A percentile compares a stretch with the other conserved stretches of the same genome.
Evolutionary conservation across 225 moss, liverwort and hornwort species (phyloP).

Genomic region (Pleurozium schreberi): DNA sequence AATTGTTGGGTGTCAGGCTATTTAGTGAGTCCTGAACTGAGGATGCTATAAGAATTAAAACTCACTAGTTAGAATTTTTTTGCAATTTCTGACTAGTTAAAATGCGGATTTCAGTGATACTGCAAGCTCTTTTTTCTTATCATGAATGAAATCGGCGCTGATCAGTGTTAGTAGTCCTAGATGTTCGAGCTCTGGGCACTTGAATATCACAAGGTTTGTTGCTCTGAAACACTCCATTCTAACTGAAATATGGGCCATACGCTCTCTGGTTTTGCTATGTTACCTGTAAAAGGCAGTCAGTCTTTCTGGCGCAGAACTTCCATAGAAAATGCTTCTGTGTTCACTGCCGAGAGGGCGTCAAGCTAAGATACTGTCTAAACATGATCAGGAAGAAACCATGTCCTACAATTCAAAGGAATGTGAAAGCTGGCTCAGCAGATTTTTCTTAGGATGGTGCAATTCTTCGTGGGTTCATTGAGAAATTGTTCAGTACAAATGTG

Average conservation of each 20-base stretch:
- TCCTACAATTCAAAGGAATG: neutral
- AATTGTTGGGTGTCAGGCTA: neutral
- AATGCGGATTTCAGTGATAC: neutral
- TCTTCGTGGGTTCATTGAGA: neutral
- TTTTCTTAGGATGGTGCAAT: neutral
- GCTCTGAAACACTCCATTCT: neutral
- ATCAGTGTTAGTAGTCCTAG: neutral
- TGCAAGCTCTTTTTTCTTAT: neutral
- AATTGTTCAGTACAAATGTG: neutral
- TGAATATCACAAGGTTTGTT: neutral
- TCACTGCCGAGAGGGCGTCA: neutral
- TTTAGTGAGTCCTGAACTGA: neutral
- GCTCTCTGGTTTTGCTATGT: neutral
- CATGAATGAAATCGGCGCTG: neutral
- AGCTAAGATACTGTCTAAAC: neutral
- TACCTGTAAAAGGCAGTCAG: neutral
- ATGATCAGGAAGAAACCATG: neutral
- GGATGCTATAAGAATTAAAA: neutral
- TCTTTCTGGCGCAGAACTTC: neutral
- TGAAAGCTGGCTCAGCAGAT: neutral
- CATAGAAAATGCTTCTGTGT: neutral
- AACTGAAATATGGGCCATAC: neutral
- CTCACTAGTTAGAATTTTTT: neutral
- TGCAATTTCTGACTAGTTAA: neutral
- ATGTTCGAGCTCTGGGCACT: neutral